Evolutionary conservation across 106 monocot species (phyloP).

Genomic region (Dendrobium huoshanense): DNA sequence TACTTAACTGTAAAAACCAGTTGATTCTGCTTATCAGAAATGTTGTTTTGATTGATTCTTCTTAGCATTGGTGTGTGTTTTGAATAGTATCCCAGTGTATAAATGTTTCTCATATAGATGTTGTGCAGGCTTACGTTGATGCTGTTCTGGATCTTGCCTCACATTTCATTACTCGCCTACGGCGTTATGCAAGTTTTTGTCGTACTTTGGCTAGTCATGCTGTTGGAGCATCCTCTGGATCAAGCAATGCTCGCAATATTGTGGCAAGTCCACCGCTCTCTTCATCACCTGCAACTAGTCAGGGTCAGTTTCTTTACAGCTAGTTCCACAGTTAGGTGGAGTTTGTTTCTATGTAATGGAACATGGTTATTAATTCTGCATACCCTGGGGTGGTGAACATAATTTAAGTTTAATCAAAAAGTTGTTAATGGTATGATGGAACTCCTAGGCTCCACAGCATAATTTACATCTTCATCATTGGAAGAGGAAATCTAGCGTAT

Average conservation of each 20-base stretch:
- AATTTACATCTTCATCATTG: neutral
- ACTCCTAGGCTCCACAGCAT: neutral
- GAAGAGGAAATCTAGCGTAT: neutral
- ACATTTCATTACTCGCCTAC: conserved; percentile 93
- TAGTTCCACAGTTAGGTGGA: neutral
- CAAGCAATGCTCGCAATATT: conserved; percentile 56
- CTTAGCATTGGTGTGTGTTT: neutral
- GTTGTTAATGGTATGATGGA: neutral
- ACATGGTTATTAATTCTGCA: neutral
- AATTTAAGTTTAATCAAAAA: neutral
- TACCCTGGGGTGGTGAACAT: neutral
- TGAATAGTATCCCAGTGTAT: neutral
- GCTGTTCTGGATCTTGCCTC: conserved; percentile 95
- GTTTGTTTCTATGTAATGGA: neutral
- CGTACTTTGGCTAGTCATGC: conserved; percentile 98
- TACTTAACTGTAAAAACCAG: neutral
- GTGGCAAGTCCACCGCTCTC: conserved; percentile 69
- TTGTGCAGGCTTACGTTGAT: conserved; percentile 88
- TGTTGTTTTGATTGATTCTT: neutral
- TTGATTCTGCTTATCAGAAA: neutral
- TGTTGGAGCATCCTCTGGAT: conserved; percentile 83
- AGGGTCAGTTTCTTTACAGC: conserved; percentile 39
- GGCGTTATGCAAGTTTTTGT: conserved; percentile 98
- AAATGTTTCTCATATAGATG: neutral
- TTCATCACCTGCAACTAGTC: conserved; percentile 66